Evolutionary conservation across 2,329 filamentous ascomycete genomes (phyloP).

Genomic region (Mollisiaceae sp.): DNA sequence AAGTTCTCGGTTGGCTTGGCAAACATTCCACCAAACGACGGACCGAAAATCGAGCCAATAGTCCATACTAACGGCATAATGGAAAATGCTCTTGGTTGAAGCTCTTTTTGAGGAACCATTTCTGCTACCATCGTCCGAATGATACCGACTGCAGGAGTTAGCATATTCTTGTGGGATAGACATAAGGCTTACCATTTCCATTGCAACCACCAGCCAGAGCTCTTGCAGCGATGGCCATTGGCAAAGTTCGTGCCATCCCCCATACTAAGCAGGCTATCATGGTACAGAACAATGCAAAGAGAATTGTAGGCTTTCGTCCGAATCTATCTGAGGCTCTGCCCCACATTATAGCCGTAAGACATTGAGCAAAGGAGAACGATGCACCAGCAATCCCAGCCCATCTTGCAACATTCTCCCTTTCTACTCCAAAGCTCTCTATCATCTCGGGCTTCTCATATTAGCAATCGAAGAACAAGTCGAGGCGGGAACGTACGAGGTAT

Average conservation of each 20-base stretch:
- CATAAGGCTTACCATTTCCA: constrained; percentile 67
- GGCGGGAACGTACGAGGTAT: constrained; percentile 47
- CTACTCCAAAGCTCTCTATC: constrained; percentile 78
- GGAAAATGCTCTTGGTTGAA: constrained; percentile 88
- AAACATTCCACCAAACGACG: constrained; percentile 84
- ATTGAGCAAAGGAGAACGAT: constrained; percentile 75
- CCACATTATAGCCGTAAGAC: constrained; percentile 74
- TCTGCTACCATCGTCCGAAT: constrained; percentile 92
- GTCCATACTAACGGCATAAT: constrained; percentile 94
- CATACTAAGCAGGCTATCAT: constrained; percentile 83
- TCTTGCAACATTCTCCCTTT: constrained; percentile 73
- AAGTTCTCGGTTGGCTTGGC: constrained; percentile 79
- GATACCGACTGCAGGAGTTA: constrained; percentile 70
- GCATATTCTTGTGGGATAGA: not conserved
- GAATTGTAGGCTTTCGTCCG: constrained; percentile 82
- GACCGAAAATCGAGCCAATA: constrained; percentile 85
- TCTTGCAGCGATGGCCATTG: constrained; percentile 80
- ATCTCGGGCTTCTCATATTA: constrained; percentile 70
- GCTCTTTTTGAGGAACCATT: constrained; percentile 83
- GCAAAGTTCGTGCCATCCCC: constrained; percentile 79
- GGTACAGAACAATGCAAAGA: constrained; percentile 74
- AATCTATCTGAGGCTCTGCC: constrained; percentile 76
- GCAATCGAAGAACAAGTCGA: not conserved
- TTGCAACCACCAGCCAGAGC: constrained; percentile 83
- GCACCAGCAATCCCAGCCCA: constrained; percentile 80